phyloP scores from a whole-genome alignment of 202 grass and related monocot genomes.

The Alloteropsis angusta region DNA sequence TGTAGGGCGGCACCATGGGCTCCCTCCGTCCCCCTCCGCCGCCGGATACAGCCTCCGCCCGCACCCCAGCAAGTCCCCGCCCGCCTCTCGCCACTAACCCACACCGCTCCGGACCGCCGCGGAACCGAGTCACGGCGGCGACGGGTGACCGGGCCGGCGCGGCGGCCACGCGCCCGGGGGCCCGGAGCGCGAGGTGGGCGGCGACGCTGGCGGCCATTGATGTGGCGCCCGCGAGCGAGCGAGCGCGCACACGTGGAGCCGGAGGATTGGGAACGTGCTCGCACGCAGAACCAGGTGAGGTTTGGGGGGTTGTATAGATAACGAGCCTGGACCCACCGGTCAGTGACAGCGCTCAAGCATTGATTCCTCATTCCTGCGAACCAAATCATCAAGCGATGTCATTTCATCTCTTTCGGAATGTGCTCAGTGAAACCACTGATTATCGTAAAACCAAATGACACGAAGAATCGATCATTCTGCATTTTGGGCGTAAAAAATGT shows the following conservation, averaged over 20 bases:
- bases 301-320: slow-evolving; percentile 6
- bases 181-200: slow-evolving; percentile 23
- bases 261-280: background rate
- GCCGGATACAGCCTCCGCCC: slow-evolving; percentile 27
- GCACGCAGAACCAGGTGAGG: background rate
- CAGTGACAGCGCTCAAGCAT: background rate
- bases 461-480: no score
- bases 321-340: background rate
- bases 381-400: background rate
- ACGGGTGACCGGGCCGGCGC: background rate
- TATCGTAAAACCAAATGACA: background rate
- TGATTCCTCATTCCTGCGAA: background rate
- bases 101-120: background rate
- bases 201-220: slow-evolving; percentile 27
- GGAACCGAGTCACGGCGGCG: background rate
- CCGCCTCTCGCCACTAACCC: background rate
- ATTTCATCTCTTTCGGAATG: background rate
- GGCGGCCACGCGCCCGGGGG: background rate
- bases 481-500: no score
- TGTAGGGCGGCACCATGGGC: slow-evolving; percentile 68
- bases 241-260: background rate
- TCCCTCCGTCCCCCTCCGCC: slow-evolving; percentile 23
- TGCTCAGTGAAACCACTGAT: no score
- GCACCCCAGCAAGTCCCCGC: background rate
- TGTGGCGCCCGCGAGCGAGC: background rate